phyloP scores from a whole-genome alignment of 2,329 filamentous ascomycete genomes.

The Colletotrichum euphorbiae region DNA sequence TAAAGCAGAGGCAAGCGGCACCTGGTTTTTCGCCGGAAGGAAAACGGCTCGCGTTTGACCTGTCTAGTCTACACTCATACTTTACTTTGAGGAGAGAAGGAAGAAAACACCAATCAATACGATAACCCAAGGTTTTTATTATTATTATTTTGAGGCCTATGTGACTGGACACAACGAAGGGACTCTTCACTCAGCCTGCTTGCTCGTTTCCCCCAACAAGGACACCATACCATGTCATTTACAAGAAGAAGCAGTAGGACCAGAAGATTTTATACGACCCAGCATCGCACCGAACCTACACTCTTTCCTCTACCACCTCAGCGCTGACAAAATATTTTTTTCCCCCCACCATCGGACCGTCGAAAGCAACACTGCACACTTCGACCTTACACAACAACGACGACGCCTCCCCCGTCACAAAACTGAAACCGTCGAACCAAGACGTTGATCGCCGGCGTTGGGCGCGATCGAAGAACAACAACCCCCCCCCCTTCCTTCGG shows the following conservation, averaged over 20 bases:
- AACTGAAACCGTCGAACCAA: no score
- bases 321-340: background rate
- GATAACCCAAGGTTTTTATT: no score
- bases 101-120: no score
- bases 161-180: no score
- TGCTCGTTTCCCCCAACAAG: background rate
- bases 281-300: background rate
- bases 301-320: slow-evolving; percentile 13
- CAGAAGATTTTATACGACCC: slow-evolving; percentile 2
- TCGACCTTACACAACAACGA: background rate
- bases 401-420: no score
- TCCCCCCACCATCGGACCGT: background rate
- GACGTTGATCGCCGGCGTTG: no score
- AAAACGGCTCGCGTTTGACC: background rate
- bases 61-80: no score
- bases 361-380: background rate
- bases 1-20: slow-evolving; percentile 18
- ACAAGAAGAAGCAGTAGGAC: slow-evolving; percentile 21
- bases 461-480: no score
- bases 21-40: background rate
- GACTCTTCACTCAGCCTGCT: background rate
- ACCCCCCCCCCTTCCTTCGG: no score
- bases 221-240: slow-evolving; percentile 34
- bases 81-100: no score
- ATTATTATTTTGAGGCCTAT: no score